A percentile compares a stretch with the other conserved stretches of the same genome.
Conservation (phyloP, 306 rosid species). For the Lathyrus sativus region DNA sequence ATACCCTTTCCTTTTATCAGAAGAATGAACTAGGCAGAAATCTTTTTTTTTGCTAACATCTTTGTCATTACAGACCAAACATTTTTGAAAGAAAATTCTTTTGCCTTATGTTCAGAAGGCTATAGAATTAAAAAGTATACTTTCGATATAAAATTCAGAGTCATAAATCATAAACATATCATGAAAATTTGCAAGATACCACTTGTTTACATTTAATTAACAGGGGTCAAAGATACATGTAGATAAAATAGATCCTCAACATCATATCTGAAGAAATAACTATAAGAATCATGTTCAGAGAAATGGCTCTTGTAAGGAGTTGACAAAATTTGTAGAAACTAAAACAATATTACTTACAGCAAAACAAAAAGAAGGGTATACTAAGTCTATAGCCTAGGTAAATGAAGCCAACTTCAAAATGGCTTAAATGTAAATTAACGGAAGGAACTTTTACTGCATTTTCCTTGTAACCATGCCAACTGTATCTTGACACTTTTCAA, state of each 20-base stretch:
- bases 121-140: neutral
- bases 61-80: neutral
- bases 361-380: slow-evolving; percentile 27
- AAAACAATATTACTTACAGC: slow-evolving; percentile 30
- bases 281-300: neutral
- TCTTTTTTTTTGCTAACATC: neutral
- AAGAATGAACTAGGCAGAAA: neutral
- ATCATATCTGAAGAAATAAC: slow-evolving; percentile 9
- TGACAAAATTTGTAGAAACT: neutral
- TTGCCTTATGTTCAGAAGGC: neutral
- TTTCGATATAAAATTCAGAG: neutral
- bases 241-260: slow-evolving; percentile 3
- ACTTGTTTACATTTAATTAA: neutral
- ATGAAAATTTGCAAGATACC: neutral
- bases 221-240: too few relatives aligned
- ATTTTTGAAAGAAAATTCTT: neutral
- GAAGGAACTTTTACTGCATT: slow-evolving; percentile 45
- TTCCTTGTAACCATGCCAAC: slow-evolving; percentile 71
- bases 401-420: slow-evolving; percentile 25
- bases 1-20: neutral
- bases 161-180: neutral
- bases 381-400: slow-evolving; percentile 9
- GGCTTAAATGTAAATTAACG: slow-evolving; percentile 40
- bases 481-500: slow-evolving; percentile 57
- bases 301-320: slow-evolving; percentile 18